Evolutionary conservation across 352 stramenopile genomes (phyloP), one percentile per base, ranked within the genome.

Genomic region (Plasmopara halstedii): DNA sequence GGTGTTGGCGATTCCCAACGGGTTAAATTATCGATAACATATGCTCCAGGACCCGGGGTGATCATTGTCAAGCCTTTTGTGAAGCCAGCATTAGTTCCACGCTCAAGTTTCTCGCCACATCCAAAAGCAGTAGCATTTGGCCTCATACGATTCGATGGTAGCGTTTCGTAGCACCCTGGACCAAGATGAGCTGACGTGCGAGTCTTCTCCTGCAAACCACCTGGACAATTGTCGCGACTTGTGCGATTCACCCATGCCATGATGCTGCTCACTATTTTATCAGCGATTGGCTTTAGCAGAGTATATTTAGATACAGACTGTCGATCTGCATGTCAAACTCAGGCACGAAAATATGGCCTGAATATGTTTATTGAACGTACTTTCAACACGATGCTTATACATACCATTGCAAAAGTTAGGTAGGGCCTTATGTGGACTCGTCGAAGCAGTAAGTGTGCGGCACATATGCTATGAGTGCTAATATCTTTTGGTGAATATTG

Each of bases 161-260:
- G 71, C 2, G 64, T 67, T 64, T 88, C 76, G 45, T 88, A 88
- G 34, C 47, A 76, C 0, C 76, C 76, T 14, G 76, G 76, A 2
- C 76, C 76, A 4, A 88, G 44, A 15, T 73, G 62, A 4, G 51
- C 32, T 1, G 65, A 62, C 4, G 66, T 69, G 0, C 59, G 42
- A 5, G 46, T 40, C 2, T 62, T 61, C 5, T 40, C 20, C 18
- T 68, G 58, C 20, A 81, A 56, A 22, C 57, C 70, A 3, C 64
- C 63, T 3, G 56, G 52, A 22, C 61, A 65, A 40, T 78, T 70
- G 13, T 83, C 69, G 6, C 76, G 71, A 7, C 50, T 76, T 42
- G 76, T 85, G 27, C 76, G 76, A 34, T 80, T 78, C 43, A 85
- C 76, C 76, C 76, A 88, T 47, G 76, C 76, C 76, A 88, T 88